Conservation (phyloP, 495 filamentous ascomycete species). For the Margaritispora aquatica region DNA sequence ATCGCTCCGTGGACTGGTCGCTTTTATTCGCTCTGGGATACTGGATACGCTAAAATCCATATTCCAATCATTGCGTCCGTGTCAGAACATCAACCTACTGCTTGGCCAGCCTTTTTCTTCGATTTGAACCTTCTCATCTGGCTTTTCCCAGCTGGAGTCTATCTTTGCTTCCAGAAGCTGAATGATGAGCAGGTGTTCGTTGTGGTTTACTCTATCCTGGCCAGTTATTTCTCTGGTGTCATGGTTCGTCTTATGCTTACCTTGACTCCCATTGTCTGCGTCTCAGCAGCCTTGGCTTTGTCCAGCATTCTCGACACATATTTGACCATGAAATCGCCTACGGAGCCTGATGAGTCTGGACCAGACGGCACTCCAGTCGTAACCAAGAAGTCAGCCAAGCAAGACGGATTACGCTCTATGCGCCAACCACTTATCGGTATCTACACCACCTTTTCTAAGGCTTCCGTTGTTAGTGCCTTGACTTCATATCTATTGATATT, state of each 20-base stretch:
- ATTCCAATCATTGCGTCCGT: slow-evolving; percentile 99
- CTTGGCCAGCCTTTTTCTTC: slow-evolving; percentile 99
- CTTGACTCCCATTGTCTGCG: slow-evolving; percentile 92
- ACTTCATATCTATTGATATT: slow-evolving; percentile 83
- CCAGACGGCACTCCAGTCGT: slow-evolving; percentile 29
- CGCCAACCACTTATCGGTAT: slow-evolving; percentile 74
- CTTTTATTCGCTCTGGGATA: slow-evolving; percentile 99
- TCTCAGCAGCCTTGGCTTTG: slow-evolving; percentile 82
- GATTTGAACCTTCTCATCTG: slow-evolving; percentile 97
- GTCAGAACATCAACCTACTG: slow-evolving; percentile 98
- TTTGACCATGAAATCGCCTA: slow-evolving; percentile 51
- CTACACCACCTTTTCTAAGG: slow-evolving; percentile 74
- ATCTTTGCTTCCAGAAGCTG: slow-evolving; percentile 92
- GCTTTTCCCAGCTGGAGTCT: slow-evolving; percentile 98
- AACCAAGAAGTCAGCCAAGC: slow-evolving; percentile 38
- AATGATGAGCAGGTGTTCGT: slow-evolving; percentile 98
- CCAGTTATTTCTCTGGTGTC: slow-evolving; percentile 97
- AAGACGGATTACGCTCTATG: slow-evolving; percentile 59
- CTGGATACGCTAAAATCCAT: slow-evolving; percentile 97
- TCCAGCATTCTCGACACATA: slow-evolving; percentile 91
- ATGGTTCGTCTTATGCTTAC: slow-evolving; percentile 99
- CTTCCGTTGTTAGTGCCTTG: slow-evolving; percentile 60
- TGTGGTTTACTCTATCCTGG: slow-evolving; percentile 90
- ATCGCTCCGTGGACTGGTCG: slow-evolving; percentile 98
- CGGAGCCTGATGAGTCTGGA: slow-evolving; percentile 45